phyloP scores from a whole-genome alignment of 768 basidiomycete species.

The Clavaria fumosa region DNA sequence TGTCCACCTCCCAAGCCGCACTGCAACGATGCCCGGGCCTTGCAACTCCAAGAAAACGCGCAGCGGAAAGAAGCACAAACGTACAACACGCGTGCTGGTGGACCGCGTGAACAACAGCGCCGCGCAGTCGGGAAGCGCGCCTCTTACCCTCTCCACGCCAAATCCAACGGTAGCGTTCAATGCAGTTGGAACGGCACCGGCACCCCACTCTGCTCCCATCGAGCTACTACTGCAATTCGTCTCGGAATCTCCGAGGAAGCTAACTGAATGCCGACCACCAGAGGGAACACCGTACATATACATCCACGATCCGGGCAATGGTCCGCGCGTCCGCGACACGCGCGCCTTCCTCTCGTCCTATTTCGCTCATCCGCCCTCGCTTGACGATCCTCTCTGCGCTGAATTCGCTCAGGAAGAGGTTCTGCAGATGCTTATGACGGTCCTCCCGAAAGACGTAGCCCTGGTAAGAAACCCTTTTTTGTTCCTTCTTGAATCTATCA shows the following conservation, averaged over 20 bases:
- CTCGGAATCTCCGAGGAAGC: not conserved
- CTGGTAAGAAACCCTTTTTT: slow-evolving; percentile 36
- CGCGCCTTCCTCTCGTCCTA: slow-evolving; percentile 50
- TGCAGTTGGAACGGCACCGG: too few relatives aligned
- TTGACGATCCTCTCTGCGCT: slow-evolving; percentile 52
- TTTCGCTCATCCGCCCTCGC: slow-evolving; percentile 50
- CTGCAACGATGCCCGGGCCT: slow-evolving; percentile 40
- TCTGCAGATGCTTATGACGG: slow-evolving; percentile 51
- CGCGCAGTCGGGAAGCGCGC: not conserved
- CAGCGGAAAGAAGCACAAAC: slow-evolving; percentile 19
- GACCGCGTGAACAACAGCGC: slow-evolving; percentile 7
- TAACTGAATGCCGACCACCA: slow-evolving; percentile 5
- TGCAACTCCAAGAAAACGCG: slow-evolving; percentile 36
- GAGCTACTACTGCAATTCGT: not conserved
- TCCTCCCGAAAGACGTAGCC: slow-evolving; percentile 59
- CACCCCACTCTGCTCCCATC: not conserved
- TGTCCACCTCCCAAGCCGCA: too few relatives aligned
- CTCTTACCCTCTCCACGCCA: too few relatives aligned
- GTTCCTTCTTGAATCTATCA: not conserved
- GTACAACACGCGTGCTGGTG: too few relatives aligned
- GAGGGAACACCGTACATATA: slow-evolving; percentile 23
- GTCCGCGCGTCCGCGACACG: slow-evolving; percentile 57
- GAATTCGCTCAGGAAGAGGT: slow-evolving; percentile 55
- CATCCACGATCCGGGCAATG: slow-evolving; percentile 67
- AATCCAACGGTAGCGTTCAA: too few relatives aligned